phyloP scores from a whole-genome alignment of 164 flowering plant species.

The Buxus sempervirens region DNA sequence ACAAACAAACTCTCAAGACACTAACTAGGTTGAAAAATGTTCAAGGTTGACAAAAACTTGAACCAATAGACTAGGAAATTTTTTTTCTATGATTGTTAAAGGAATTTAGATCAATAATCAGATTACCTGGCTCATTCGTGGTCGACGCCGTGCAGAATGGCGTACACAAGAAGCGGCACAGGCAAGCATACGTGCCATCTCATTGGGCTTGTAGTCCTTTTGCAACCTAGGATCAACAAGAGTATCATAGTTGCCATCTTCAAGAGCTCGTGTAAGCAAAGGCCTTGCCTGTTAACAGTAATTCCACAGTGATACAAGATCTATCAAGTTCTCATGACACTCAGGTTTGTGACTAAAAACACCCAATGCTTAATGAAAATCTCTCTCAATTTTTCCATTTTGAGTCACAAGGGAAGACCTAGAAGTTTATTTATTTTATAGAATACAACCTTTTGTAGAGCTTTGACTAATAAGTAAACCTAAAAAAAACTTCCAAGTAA shows the following conservation, averaged over 20 bases:
- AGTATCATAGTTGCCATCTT: constrained; percentile 62
- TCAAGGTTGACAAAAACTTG: not conserved
- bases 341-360: not conserved
- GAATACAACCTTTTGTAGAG: no score
- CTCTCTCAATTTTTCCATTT: no score
- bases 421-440: no score
- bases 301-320: constrained; percentile 8
- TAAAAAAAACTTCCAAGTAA: no score
- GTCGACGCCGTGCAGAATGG: constrained; percentile 83
- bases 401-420: no score
- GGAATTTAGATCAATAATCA: not conserved
- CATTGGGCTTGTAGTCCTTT: constrained; percentile 43
- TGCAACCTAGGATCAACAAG: constrained; percentile 61
- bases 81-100: no score
- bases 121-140: constrained; percentile 88
- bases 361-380: not conserved
- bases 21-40: not conserved
- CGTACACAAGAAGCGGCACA: constrained; percentile 94
- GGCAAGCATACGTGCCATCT: constrained; percentile 82
- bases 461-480: no score
- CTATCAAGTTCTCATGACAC: not conserved
- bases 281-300: constrained; percentile 73
- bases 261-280: constrained; percentile 60
- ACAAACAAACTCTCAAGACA: no score
- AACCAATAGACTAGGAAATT: not conserved